Evolutionary conservation across 2,329 filamentous ascomycete species (phyloP), one percentile per base, ranked within the genome.

Genomic region (Aspergillus tubingensis): DNA sequence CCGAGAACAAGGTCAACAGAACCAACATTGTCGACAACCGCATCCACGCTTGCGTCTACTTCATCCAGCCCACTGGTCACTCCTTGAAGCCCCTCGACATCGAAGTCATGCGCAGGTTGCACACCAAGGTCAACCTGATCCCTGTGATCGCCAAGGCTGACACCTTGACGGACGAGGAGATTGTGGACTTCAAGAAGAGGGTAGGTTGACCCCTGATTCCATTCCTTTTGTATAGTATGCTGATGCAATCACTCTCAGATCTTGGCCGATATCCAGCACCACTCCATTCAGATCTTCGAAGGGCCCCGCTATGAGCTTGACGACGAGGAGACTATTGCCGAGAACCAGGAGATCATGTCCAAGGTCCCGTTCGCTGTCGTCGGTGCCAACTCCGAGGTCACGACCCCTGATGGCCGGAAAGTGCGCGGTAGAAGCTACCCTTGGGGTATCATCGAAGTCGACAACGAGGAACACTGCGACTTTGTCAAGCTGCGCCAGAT

Each of bases 1-100:
- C 95, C 49, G 95, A 99, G 86, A 99, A 99, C 88, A 99, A 98
- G 87, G 92, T 99, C 78, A 99, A 99, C 85, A 92, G 95, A 73
- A 96, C 97, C 89, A 99, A 99, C 86, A 98, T 98, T 79, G 90
- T 99, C 65, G 95, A 99, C 83, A 99, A 98, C 86, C 91, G 95
- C 72, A 96, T 99, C 66, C 95, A 99, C 74, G 95, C 95, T 59
- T 98, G 96, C 74, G 95, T 99, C 65, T 99, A 97, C 87, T 99
- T 99, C 84, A 97, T 99, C 73, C 94, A 99, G 83, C 95, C 95
- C 68, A 99, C 95, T 32, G 95, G 95, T 63, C 95, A 99, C 85
- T 96, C 95, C 36, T 84, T 99, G 74, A 99, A 99, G 88, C 95
- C 95, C 65, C 85, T 99, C 67, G 95, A 99, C 76, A 96, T 99